Conservation (phyloP, 2,329 filamentous ascomycete genomes). For the Proliferodiscus dingleyae region DNA sequence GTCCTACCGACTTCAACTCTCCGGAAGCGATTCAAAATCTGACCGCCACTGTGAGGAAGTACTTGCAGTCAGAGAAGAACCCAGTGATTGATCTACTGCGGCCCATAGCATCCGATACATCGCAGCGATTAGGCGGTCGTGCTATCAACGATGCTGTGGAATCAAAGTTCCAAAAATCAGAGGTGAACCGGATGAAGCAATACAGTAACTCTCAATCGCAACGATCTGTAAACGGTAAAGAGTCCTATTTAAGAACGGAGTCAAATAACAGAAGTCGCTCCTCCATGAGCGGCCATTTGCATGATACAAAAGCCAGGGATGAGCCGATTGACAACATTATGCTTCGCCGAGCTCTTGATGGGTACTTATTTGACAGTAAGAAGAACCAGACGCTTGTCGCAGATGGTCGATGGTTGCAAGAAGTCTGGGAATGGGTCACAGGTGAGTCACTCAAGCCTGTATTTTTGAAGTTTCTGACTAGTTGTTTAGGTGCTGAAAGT, state of each 20-base stretch:
- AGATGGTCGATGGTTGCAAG: slow-evolving; percentile 70
- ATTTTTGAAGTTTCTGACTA: neutral
- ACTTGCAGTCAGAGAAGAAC: slow-evolving; percentile 18
- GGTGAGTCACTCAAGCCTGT: slow-evolving; percentile 41
- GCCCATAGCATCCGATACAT: slow-evolving; percentile 1
- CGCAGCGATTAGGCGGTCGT: neutral
- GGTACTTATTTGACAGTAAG: slow-evolving; percentile 58
- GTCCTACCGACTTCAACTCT: slow-evolving; percentile 43
- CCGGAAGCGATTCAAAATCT: slow-evolving; percentile 14
- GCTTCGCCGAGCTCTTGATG: slow-evolving; percentile 55
- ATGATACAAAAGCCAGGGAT: slow-evolving; percentile 12
- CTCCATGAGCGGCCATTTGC: slow-evolving; percentile 31
- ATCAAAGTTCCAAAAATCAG: no score
- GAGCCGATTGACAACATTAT: slow-evolving; percentile 45
- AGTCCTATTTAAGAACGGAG: slow-evolving; percentile 45
- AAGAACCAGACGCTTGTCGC: slow-evolving; percentile 63
- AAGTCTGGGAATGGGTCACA: slow-evolving; percentile 72
- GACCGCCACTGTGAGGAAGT: slow-evolving; percentile 27
- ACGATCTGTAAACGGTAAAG: neutral
- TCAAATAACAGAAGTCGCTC: slow-evolving; percentile 48
- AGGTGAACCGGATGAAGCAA: neutral
- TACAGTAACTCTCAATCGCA: neutral
- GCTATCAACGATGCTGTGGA: no score
- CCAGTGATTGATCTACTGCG: slow-evolving; percentile 20
- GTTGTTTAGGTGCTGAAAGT: slow-evolving; percentile 51